Conservation (phyloP, 1,139 yeast species). For the Pichia sp. region DNA sequence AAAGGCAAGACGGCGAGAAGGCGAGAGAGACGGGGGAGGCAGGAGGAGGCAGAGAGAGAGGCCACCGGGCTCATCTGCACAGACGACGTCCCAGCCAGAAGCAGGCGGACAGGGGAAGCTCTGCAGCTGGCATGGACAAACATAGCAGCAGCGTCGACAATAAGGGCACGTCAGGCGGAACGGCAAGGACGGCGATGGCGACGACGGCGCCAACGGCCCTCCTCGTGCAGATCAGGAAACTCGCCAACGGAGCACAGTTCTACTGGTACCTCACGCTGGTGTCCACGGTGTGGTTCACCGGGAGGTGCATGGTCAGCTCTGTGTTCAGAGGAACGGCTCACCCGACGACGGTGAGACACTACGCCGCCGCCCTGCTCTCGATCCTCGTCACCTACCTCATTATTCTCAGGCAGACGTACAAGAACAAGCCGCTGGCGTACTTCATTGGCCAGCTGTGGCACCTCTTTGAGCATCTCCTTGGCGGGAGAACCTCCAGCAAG, state of each 20-base stretch:
- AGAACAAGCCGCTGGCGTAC: slow-evolving; percentile 29
- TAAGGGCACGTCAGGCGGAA: not conserved
- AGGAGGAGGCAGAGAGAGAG: too few relatives aligned
- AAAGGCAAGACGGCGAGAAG: too few relatives aligned
- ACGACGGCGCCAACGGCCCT: not conserved
- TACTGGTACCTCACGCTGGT: slow-evolving; percentile 54
- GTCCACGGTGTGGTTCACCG: slow-evolving; percentile 37
- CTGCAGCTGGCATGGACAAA: too few relatives aligned
- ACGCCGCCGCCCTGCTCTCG: slow-evolving; percentile 39
- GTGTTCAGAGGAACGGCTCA: slow-evolving; percentile 33
- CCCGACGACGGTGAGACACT: slow-evolving; percentile 34
- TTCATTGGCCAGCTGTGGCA: slow-evolving; percentile 26
- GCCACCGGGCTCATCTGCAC: too few relatives aligned
- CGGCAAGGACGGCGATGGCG: not conserved
- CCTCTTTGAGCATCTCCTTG: slow-evolving; percentile 27
- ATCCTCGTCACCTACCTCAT: slow-evolving; percentile 46
- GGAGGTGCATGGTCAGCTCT: slow-evolving; percentile 34
- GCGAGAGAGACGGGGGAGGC: too few relatives aligned
- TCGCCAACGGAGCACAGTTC: slow-evolving; percentile 42
- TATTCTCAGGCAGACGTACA: slow-evolving; percentile 46
- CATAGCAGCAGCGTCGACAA: too few relatives aligned
- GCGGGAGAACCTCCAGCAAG: not conserved
- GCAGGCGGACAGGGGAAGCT: too few relatives aligned
- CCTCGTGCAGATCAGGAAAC: slow-evolving; percentile 15
- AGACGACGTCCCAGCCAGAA: too few relatives aligned